These are phyloP conservation scores for Phytophthora nicotianae DNA, from an alignment of 352 stramenopile genomes.

Conservation along the genomic window DNA sequence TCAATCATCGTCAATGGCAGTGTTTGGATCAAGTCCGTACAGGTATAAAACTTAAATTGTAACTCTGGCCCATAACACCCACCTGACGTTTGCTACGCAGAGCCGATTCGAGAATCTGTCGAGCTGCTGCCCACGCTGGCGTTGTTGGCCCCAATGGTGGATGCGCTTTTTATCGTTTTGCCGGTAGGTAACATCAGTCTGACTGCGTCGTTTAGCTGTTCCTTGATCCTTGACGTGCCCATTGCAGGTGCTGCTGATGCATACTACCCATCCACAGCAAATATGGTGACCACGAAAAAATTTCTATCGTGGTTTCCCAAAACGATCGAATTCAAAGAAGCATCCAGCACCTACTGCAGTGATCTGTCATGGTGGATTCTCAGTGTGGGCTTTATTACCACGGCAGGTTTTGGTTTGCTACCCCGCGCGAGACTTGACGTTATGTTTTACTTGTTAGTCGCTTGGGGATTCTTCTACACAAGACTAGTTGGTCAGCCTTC, in stretches of 20 bases:
- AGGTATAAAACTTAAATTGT: conserved; percentile 29
- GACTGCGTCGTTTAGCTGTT: neutral
- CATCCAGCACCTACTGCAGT: conserved; percentile 57
- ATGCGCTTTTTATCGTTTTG: conserved; percentile 66
- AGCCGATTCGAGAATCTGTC: conserved; percentile 81
- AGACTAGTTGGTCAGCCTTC: conserved; percentile 62
- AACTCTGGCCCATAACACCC: neutral
- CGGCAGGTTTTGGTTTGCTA: conserved; percentile 58
- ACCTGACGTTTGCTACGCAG: conserved; percentile 21
- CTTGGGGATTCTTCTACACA: conserved; percentile 81
- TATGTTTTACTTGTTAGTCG: conserved; percentile 61
- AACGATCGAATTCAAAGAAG: conserved; percentile 73
- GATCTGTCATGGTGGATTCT: conserved; percentile 83
- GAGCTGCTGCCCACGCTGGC: conserved; percentile 78
- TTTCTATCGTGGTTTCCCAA: conserved; percentile 86
- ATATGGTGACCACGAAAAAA: conserved; percentile 55
- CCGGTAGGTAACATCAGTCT: conserved; percentile 32
- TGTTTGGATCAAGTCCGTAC: conserved; percentile 74
- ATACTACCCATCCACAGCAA: conserved; percentile 51
- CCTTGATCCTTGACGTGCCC: neutral
- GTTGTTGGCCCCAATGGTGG: conserved; percentile 72
- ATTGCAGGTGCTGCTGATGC: conserved; percentile 43
- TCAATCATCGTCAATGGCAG: conserved; percentile 62
- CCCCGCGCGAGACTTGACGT: conserved; percentile 41
- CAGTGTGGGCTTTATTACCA: conserved; percentile 34